phyloP scores from a whole-genome alignment of 1,284 basidiomycete genomes.

The Neolentinus lepideus region DNA sequence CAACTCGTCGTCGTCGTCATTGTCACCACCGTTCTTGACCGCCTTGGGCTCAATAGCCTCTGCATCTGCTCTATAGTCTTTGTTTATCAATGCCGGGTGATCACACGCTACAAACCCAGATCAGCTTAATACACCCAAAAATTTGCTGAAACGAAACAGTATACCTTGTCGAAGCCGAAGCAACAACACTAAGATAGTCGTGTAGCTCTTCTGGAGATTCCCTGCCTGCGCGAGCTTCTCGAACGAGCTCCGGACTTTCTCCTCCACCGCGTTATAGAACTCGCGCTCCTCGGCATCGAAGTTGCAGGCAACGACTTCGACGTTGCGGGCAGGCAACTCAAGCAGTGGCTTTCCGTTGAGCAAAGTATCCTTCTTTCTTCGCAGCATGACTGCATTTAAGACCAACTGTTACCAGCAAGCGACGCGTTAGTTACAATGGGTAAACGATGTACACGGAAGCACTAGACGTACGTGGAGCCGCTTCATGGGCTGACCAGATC shows the following conservation, averaged over 20 bases:
- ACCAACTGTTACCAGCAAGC: constrained; percentile 49
- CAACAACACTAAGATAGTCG: constrained; percentile 78
- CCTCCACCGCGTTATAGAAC: constrained; percentile 80
- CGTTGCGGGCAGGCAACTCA: constrained; percentile 68
- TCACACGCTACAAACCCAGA: constrained; percentile 63
- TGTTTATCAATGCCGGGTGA: constrained; percentile 59
- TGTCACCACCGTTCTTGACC: not conserved
- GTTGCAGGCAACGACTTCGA: constrained; percentile 68
- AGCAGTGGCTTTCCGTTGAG: constrained; percentile 87
- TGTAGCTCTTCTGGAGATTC: constrained; percentile 63
- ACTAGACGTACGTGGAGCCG: constrained; percentile 56
- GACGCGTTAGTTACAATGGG: not conserved
- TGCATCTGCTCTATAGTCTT: not conserved
- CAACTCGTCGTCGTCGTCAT: constrained; percentile 1
- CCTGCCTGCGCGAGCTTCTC: constrained; percentile 60
- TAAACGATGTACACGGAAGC: not conserved
- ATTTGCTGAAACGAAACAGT: constrained; percentile 10
- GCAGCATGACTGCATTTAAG: constrained; percentile 84
- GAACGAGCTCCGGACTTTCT: constrained; percentile 66
- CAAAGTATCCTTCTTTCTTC: constrained; percentile 79
- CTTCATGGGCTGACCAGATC: constrained; percentile 73
- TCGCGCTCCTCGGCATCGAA: constrained; percentile 71
- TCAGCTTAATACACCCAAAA: not conserved
- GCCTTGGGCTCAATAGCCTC: not conserved
- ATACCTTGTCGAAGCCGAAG: constrained; percentile 85